Percentiles rank a stretch among this genome's conserved stretches.
Evolutionary conservation across 805 yeast genomes (phyloP).

Genomic region (Tetrapisispora arboricola): DNA sequence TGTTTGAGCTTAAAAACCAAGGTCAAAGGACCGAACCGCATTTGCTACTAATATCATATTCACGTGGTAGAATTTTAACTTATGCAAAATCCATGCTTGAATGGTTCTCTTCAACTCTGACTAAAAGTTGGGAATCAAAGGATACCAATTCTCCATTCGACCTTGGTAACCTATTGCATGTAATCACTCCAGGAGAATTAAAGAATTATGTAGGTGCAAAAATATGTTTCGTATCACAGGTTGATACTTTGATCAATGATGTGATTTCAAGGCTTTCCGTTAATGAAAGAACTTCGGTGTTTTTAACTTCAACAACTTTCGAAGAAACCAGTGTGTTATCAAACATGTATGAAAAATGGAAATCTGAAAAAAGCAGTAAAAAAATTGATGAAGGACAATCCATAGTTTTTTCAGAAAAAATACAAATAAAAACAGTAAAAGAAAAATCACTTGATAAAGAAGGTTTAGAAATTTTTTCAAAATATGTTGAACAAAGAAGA

Average conservation of each 20-base stretch:
- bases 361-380: constrained; percentile 31
- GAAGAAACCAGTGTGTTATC: constrained; percentile 7
- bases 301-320: constrained; percentile 46
- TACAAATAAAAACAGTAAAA: constrained; percentile 28
- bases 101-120: constrained; percentile 89
- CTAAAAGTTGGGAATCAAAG: constrained; percentile 71
- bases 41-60: constrained; percentile 62
- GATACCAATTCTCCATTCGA: constrained; percentile 68
- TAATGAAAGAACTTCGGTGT: constrained; percentile 55
- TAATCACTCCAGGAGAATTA: constrained; percentile 48
- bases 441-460: constrained; percentile 43
- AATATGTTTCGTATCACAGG: constrained; percentile 64
- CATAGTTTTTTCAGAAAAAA: constrained; percentile 39
- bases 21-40: constrained; percentile 40
- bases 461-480: constrained; percentile 42
- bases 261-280: constrained; percentile 47
- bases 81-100: constrained; percentile 86
- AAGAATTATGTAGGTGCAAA: constrained; percentile 54
- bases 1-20: constrained; percentile 33
- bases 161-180: constrained; percentile 45
- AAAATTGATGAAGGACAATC: constrained; percentile 51
- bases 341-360: constrained; percentile 37
- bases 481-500: constrained; percentile 37
- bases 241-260: constrained; percentile 51
- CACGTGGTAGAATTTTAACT: constrained; percentile 66